phyloP scores from a whole-genome alignment of 2,329 filamentous ascomycete genomes.

The Nemania sp. region DNA sequence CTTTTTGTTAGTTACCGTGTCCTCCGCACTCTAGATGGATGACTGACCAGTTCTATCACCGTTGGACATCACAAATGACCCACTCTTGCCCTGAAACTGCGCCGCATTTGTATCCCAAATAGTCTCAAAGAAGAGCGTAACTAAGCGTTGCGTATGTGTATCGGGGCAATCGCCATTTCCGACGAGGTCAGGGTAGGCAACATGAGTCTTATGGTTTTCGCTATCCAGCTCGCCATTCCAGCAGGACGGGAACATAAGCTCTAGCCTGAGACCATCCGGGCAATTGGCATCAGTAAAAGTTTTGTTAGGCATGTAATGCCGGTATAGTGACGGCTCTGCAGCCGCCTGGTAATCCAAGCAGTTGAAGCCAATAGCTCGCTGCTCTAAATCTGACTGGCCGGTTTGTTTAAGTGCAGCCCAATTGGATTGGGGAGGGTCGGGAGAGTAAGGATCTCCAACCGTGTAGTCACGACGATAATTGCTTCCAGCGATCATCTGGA shows the following conservation, averaged over 20 bases:
- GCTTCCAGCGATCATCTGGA: constrained; percentile 82
- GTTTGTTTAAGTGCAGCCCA: constrained; percentile 70
- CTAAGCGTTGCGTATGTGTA: constrained; percentile 67
- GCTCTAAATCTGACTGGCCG: constrained; percentile 66
- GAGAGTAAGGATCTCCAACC: constrained; percentile 66
- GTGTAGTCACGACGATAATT: constrained; percentile 69
- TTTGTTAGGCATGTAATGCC: constrained; percentile 82
- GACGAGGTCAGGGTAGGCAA: constrained; percentile 78
- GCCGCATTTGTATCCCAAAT: constrained; percentile 72
- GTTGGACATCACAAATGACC: constrained; percentile 75
- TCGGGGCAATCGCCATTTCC: constrained; percentile 76
- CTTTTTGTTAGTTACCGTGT: not conserved
- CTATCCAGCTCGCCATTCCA: constrained; percentile 75
- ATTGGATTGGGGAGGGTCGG: constrained; percentile 66
- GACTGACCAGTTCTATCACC: constrained; percentile 72
- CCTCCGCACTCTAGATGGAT: not conserved
- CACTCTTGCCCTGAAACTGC: constrained; percentile 60
- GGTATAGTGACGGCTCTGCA: constrained; percentile 75
- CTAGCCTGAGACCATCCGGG: constrained; percentile 76
- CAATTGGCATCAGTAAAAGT: constrained; percentile 79
- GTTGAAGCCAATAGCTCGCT: constrained; percentile 92
- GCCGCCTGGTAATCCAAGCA: constrained; percentile 77
- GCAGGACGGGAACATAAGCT: constrained; percentile 87
- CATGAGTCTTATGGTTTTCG: constrained; percentile 62
- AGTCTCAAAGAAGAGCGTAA: constrained; percentile 81